phyloP scores from a whole-genome alignment of 495 filamentous ascomycete genomes.

The Penicillium canariense region DNA sequence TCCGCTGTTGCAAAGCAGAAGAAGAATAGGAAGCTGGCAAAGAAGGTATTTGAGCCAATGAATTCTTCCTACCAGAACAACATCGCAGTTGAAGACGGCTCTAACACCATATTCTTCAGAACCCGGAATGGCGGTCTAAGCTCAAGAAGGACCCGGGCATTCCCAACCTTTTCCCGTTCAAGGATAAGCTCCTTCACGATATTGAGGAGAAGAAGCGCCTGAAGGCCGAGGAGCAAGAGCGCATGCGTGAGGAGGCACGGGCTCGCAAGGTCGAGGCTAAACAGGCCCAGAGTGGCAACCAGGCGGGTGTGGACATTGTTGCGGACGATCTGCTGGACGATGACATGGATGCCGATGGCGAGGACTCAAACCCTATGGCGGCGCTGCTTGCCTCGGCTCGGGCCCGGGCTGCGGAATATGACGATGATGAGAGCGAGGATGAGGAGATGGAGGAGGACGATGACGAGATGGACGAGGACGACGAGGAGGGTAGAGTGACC shows the following conservation, averaged over 20 bases:
- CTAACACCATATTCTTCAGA: constrained; percentile 44
- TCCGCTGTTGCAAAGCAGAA: constrained; percentile 84
- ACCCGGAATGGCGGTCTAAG: constrained; percentile 90
- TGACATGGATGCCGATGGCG: constrained; percentile 53
- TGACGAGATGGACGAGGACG: constrained; percentile 56
- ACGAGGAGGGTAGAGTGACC: constrained; percentile 36
- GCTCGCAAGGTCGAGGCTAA: constrained; percentile 51
- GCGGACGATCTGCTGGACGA: constrained; percentile 52
- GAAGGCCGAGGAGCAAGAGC: constrained; percentile 76
- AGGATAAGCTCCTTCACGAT: constrained; percentile 88
- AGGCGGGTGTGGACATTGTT: constrained; percentile 39
- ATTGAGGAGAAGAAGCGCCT: constrained; percentile 82
- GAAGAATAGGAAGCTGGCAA: constrained; percentile 82
- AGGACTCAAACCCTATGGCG: constrained; percentile 83
- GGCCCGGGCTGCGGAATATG: constrained; percentile 81
- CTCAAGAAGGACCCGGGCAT: constrained; percentile 97
- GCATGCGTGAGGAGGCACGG: constrained; percentile 68
- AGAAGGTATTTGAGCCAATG: constrained; percentile 53
- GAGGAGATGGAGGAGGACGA: constrained; percentile 51
- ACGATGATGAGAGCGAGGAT: constrained; percentile 55
- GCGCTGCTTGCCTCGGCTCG: constrained; percentile 87
- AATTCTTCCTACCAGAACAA: background rate
- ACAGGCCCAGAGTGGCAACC: constrained; percentile 35
- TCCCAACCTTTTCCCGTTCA: constrained; percentile 96
- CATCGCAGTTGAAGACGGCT: background rate